These are phyloP conservation scores for Sporothrix variecibatus DNA, from an alignment of 2,329 filamentous ascomycete species.

Conservation along the genomic window DNA sequence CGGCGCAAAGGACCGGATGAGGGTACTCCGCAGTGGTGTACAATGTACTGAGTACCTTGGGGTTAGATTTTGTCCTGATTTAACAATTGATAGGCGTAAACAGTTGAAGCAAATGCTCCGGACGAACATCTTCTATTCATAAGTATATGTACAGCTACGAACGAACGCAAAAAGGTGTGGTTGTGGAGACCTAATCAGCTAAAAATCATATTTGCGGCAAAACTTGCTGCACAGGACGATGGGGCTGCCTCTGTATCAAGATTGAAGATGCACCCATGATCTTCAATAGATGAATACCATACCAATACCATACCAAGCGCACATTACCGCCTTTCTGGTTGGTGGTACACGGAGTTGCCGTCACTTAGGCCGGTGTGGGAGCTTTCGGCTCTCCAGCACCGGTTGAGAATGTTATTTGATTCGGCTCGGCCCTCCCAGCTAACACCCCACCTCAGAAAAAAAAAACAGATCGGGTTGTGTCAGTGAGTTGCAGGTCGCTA, in stretches of 20 bases:
- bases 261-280: neutral
- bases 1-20: neutral
- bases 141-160: no score
- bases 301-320: neutral
- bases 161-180: neutral
- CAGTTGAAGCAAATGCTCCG: neutral
- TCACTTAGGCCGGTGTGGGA: neutral
- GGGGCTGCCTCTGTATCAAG: neutral
- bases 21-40: neutral
- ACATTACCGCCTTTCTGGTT: neutral
- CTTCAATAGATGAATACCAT: neutral
- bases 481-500: neutral
- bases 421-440: conserved; percentile 19
- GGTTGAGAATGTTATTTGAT: neutral
- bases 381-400: neutral
- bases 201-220: neutral
- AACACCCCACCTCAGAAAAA: neutral
- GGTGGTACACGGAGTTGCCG: neutral
- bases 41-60: neutral
- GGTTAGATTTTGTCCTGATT: neutral
- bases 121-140: no score
- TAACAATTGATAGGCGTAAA: neutral
- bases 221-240: neutral
- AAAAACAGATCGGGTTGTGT: neutral
- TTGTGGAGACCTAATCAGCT: neutral